phyloP scores from a whole-genome alignment of 163 green algal genomes.

The Prototheca stagnorum region DNA sequence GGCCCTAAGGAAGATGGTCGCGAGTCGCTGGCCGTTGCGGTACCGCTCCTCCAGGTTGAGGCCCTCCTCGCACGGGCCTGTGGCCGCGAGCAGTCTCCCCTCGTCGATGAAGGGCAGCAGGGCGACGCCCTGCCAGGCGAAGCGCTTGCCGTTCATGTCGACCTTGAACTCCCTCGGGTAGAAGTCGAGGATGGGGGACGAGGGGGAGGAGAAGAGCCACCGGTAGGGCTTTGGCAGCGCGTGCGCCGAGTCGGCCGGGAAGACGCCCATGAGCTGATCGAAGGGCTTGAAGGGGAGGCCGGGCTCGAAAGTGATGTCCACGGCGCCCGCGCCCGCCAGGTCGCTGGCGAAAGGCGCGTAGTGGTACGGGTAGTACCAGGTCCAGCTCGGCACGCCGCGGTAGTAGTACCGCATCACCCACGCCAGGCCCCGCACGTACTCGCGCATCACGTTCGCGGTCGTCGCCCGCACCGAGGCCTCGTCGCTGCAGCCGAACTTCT shows the following conservation, averaged over 20 bases:
- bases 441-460: constrained; percentile 19
- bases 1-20: constrained; percentile 63
- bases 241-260: constrained; percentile 55
- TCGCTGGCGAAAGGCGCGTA: constrained; percentile 82
- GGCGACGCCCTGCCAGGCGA: constrained; percentile 83
- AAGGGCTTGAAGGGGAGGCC: constrained; percentile 76
- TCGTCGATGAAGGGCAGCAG: constrained; percentile 97
- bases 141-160: constrained; percentile 92
- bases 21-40: constrained; percentile 56
- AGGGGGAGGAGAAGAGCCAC: constrained; percentile 42
- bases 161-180: constrained; percentile 68
- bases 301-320: constrained; percentile 34
- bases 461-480: constrained; percentile 16
- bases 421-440: constrained; percentile 62
- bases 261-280: constrained; percentile 86
- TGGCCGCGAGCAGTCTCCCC: constrained; percentile 44
- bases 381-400: constrained; percentile 77
- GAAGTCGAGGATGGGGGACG: constrained; percentile 78
- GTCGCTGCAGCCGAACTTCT: constrained; percentile 2
- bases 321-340: constrained; percentile 11
- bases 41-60: constrained; percentile 48
- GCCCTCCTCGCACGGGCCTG: constrained; percentile 26
- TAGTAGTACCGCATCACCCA: constrained; percentile 86
- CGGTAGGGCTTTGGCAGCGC: constrained; percentile 62
- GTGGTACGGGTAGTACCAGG: constrained; percentile 93